A percentile compares a stretch with the other conserved stretches of the same genome.
Conservation (phyloP, 1,284 basidiomycete genomes). For the Leccinum huronense region DNA sequence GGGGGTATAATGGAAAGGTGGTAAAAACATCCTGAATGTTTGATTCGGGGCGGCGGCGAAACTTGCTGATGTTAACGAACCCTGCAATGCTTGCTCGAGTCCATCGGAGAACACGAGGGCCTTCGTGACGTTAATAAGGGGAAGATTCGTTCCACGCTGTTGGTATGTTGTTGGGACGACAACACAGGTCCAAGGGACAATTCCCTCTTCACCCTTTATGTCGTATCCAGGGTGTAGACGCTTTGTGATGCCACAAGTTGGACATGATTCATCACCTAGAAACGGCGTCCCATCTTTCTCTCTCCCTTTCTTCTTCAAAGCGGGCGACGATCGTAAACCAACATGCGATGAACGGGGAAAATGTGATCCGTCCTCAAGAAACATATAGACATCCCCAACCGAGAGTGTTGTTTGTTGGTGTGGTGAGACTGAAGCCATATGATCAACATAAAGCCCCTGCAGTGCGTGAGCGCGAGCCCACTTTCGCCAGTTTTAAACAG, state of each 20-base stretch:
- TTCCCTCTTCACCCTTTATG: slow-evolving; percentile 24
- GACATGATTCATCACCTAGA: slow-evolving; percentile 26
- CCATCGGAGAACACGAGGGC: slow-evolving; percentile 20
- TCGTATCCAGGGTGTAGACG: slow-evolving; percentile 27
- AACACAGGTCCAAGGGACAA: slow-evolving; percentile 25
- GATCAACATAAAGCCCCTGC: slow-evolving; percentile 45
- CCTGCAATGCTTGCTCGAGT: slow-evolving; percentile 18
- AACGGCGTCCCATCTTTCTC: slow-evolving; percentile 26
- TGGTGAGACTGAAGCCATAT: slow-evolving; percentile 22
- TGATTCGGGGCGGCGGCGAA: slow-evolving; percentile 7
- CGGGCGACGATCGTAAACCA: slow-evolving; percentile 11
- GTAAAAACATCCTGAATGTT: slow-evolving; percentile 9
- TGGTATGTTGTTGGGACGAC: slow-evolving; percentile 28
- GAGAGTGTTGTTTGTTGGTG: slow-evolving; percentile 40
- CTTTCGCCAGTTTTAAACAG: slow-evolving; percentile 37
- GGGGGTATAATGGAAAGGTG: slow-evolving; percentile 18
- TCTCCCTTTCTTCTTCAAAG: slow-evolving; percentile 31
- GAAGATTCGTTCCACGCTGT: slow-evolving; percentile 23
- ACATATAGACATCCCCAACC: slow-evolving; percentile 56
- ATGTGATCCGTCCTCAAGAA: slow-evolving; percentile 53
- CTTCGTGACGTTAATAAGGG: slow-evolving; percentile 23
- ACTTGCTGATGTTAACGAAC: slow-evolving; percentile 5
- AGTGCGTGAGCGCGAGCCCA: slow-evolving; percentile 60
- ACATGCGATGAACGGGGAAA: slow-evolving; percentile 40
- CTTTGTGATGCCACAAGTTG: slow-evolving; percentile 34